Evolutionary conservation across 2,329 filamentous ascomycete species (phyloP).

Genomic region (Xylaria polymorpha): DNA sequence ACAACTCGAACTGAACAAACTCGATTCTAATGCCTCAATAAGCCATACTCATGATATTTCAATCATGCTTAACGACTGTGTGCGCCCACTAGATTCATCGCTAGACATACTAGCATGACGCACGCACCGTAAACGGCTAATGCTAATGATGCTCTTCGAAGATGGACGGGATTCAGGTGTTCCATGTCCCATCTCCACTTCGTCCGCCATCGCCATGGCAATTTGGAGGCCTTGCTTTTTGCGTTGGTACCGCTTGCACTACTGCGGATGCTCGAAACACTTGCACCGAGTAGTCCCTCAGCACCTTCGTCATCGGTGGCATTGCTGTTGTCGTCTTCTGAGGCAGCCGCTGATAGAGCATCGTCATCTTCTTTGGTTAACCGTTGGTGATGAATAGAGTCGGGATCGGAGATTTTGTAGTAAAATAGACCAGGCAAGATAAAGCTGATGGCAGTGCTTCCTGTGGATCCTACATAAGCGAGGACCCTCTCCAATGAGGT

Average conservation of each 20-base stretch:
- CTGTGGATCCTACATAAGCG: conserved; percentile 94
- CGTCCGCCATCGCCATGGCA: conserved; percentile 64
- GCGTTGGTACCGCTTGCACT: conserved; percentile 52
- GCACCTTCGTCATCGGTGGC: conserved; percentile 39
- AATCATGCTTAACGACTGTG: conserved; percentile 64
- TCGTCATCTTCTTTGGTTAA: conserved; percentile 93
- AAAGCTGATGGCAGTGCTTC: conserved; percentile 95
- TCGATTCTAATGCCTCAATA: conserved; percentile 4
- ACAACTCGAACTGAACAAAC: conserved; percentile 9
- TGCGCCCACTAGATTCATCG: conserved; percentile 85
- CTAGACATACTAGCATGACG: conserved; percentile 90
- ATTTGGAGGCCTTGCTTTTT: conserved; percentile 51
- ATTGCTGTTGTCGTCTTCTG: conserved; percentile 57
- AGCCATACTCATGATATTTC: not conserved
- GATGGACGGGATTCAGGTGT: conserved; percentile 70
- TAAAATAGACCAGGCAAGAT: conserved; percentile 97
- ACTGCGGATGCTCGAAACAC: conserved; percentile 60
- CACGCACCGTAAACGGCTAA: conserved; percentile 84
- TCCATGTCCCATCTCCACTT: conserved; percentile 70
- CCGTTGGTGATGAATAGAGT: conserved; percentile 86
- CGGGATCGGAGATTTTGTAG: conserved; percentile 95
- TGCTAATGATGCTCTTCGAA: conserved; percentile 79
- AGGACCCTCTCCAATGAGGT: conserved; percentile 89
- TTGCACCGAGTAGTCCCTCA: conserved; percentile 57
- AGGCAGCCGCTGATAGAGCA: conserved; percentile 65